Percentiles rank a stretch among this genome's conserved stretches.
These are phyloP conservation scores for Aspergillus heteromorphus DNA, from an alignment of 495 filamentous ascomycete species.

Conservation along the genomic window DNA sequence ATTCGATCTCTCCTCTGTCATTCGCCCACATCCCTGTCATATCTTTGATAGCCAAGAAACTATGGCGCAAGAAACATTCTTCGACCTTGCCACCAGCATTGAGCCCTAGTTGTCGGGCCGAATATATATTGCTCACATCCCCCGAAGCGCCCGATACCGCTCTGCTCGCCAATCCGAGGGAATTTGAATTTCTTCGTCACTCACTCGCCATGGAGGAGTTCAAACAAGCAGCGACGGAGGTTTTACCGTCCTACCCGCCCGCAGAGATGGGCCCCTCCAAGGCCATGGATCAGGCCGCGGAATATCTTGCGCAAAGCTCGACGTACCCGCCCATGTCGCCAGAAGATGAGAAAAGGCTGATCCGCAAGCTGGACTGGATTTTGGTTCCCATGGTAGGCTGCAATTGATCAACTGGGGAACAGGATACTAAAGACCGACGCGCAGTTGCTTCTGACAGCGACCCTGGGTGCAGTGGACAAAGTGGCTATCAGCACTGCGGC, in stretches of 20 bases:
- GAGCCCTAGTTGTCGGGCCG: no score
- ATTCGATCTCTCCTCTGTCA: no score
- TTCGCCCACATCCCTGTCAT: no score
- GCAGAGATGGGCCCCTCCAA: neutral
- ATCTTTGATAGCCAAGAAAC: no score
- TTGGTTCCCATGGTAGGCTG: slow-evolving; percentile 3
- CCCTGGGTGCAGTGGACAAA: slow-evolving; percentile 27
- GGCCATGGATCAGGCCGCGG: slow-evolving; percentile 6
- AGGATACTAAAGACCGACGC: neutral
- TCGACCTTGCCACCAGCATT: no score
- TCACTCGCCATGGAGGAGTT: neutral
- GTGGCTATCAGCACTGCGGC: slow-evolving; percentile 25
- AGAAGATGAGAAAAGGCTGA: slow-evolving; percentile 59
- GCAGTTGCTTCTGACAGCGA: slow-evolving; percentile 5
- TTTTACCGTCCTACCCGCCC: no score
- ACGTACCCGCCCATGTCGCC: slow-evolving; percentile 71
- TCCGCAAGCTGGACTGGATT: slow-evolving; percentile 66
- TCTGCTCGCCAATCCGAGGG: no score
- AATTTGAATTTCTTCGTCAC: no score
- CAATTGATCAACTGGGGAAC: neutral
- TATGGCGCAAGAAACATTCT: no score
- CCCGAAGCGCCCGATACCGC: no score
- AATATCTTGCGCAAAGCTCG: slow-evolving; percentile 12
- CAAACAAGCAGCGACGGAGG: slow-evolving; percentile 3
- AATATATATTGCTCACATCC: no score